These are phyloP conservation scores for Smithsoniella earleae DNA, from an alignment of 163 green algal species.

Conservation along the genomic window DNA sequence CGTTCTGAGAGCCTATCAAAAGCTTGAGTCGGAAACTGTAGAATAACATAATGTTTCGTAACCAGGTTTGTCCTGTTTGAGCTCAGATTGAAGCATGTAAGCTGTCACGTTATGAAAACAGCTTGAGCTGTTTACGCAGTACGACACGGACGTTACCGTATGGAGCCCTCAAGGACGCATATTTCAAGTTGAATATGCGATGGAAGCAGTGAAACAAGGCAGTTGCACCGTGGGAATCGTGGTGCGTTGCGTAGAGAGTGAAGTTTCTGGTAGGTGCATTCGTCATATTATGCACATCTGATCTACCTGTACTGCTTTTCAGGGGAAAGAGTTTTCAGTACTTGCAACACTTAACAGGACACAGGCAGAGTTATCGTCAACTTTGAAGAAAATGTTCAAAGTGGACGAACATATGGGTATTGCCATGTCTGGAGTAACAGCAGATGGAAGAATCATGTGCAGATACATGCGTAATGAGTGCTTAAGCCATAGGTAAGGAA, in stretches of 20 bases:
- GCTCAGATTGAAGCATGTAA: neutral
- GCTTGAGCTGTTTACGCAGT: constrained; percentile 52
- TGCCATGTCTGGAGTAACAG: constrained; percentile 83
- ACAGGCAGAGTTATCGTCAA: constrained; percentile 78
- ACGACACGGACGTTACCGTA: constrained; percentile 93
- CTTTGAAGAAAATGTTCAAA: constrained; percentile 86
- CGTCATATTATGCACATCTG: neutral
- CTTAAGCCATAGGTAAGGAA: constrained; percentile 85
- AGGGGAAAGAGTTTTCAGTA: constrained; percentile 79
- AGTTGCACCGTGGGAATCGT: constrained; percentile 79
- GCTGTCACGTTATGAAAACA: neutral
- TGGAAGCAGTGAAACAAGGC: constrained; percentile 98
- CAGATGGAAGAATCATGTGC: constrained; percentile 84
- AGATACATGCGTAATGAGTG: constrained; percentile 95
- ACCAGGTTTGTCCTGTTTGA: no score
- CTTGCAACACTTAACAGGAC: constrained; percentile 83
- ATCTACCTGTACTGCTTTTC: constrained; percentile 36
- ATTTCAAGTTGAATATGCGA: constrained; percentile 93
- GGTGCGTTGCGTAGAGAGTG: constrained; percentile 33
- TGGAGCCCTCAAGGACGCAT: constrained; percentile 91
- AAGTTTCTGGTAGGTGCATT: neutral
- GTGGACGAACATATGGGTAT: constrained; percentile 96
- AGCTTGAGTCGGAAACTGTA: no score
- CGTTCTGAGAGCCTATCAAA: no score
- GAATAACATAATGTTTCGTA: neutral